Base-by-base conservation (phyloP, 2,329 filamentous ascomycete genomes). In the Dothistroma pini region DNA sequence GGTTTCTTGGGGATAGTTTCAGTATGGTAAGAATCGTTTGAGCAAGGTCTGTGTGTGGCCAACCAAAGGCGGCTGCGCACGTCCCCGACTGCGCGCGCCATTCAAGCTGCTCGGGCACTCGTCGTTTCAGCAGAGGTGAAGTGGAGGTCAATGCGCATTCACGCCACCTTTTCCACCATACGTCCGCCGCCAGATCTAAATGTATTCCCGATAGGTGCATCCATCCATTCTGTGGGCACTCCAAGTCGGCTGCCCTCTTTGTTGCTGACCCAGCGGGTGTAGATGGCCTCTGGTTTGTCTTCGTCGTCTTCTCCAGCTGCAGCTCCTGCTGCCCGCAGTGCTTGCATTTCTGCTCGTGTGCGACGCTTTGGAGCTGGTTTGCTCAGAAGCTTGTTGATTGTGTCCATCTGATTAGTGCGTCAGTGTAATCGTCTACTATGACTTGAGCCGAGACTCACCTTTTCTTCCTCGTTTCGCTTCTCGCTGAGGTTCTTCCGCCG, bases 361-460 rank as follows among this genome's bases (percentile, higher is more conserved):
- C 78, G 77, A 44, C 79, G 78, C 75, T 93, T 93, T 25, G 90
- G 88, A 0, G 90, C 89, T 74, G 93, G 90, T 73, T 93, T 92
- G 76, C 92, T 92, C 56, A 95, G 85, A 1, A 95, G 85, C 70
- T 93, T 92, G 80, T 95, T 93, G 83, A 95, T 93, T 0, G 90
- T 95, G 80, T 93, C 90, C 84, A 91, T 90, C 89, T 93, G 59
- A 1, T n/a, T 21, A 34, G 16, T 41, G 19, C 51, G 60, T 64
- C 38, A 50, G 25, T 19, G 48, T 7, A 11, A n/a, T 41, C 54
- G 25, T 38, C 21, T n/a, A 25, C 35, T 21, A 9, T 29, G 2
- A 25, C 44, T 32, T 50, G 21, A 8, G 14, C 14, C 29, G 29
- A 29, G 48, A 64, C 72, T 31, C 71, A 87, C 85, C 81, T 90